phyloP scores from a whole-genome alignment of 129 eudicot species.

The Chrysanthemum seticuspe region DNA sequence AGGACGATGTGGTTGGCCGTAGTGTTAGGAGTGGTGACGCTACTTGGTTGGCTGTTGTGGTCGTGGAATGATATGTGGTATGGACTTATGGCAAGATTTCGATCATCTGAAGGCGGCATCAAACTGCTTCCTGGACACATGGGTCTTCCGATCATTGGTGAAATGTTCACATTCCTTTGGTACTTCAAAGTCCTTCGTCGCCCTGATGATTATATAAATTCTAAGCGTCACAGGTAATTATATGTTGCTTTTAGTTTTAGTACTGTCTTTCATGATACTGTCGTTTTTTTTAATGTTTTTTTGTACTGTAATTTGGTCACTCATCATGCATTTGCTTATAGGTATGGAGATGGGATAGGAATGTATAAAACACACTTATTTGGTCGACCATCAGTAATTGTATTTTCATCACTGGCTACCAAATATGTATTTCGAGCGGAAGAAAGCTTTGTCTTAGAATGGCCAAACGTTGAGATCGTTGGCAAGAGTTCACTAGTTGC shows the following conservation, averaged over 20 bases:
- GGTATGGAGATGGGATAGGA: conserved; percentile 59
- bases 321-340: conserved; percentile 9
- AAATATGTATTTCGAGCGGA: conserved; percentile 43
- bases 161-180: conserved; percentile 52
- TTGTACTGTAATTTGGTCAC: neutral
- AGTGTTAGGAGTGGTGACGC: conserved; percentile 33
- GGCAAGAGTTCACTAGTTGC: conserved; percentile 43
- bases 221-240: conserved; percentile 46
- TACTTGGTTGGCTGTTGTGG: conserved; percentile 43
- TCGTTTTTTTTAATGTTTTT: neutral
- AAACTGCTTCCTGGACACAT: conserved; percentile 58
- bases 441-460: conserved; percentile 18
- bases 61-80: conserved; percentile 61
- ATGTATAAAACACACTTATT: conserved; percentile 47
- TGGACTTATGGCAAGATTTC: conserved; percentile 13
- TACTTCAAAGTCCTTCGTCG: conserved; percentile 50
- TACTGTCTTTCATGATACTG: too few species aligned
- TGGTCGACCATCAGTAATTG: conserved; percentile 50
- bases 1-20: conserved; percentile 30
- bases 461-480: conserved; percentile 41
- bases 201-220: conserved; percentile 57
- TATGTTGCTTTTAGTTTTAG: neutral
- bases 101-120: conserved; percentile 21
- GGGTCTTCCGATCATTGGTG: conserved; percentile 64
- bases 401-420: conserved; percentile 34